These are phyloP conservation scores for Echinochloa phyllopogon DNA, from an alignment of 176 grass and related monocot species.

Conservation along the genomic window DNA sequence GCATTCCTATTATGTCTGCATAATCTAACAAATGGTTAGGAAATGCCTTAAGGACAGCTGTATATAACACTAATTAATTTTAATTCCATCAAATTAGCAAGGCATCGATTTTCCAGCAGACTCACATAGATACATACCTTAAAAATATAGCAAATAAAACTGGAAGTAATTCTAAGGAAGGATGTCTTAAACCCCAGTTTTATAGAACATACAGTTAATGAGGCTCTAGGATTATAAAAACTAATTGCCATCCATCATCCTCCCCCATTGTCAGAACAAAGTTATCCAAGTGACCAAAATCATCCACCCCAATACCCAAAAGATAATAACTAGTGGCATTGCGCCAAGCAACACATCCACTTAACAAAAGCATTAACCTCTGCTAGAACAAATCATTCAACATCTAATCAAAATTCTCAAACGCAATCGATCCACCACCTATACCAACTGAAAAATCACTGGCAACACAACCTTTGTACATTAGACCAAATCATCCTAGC, in stretches of 20 bases:
- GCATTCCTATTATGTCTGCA: neutral
- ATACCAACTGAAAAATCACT: neutral
- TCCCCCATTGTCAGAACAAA: neutral
- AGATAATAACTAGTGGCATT: neutral
- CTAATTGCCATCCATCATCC: neutral
- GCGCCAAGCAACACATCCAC: neutral
- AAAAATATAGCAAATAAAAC: constrained; percentile 1
- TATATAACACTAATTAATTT: neutral
- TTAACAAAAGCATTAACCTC: neutral
- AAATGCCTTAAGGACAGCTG: neutral
- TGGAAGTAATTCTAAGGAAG: neutral
- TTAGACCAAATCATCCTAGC: neutral
- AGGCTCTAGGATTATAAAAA: neutral
- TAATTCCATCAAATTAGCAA: neutral
- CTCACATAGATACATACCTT: neutral
- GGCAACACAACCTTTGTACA: too few species aligned
- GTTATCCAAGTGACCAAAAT: neutral
- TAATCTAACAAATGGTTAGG: neutral
- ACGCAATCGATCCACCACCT: neutral
- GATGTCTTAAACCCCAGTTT: neutral
- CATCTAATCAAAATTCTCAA: neutral
- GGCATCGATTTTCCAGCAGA: neutral
- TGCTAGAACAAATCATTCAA: neutral
- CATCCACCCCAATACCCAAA: neutral
- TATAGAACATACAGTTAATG: neutral